phyloP scores from a whole-genome alignment of 2,329 filamentous ascomycete genomes.

The Hypoxylon sp. region DNA sequence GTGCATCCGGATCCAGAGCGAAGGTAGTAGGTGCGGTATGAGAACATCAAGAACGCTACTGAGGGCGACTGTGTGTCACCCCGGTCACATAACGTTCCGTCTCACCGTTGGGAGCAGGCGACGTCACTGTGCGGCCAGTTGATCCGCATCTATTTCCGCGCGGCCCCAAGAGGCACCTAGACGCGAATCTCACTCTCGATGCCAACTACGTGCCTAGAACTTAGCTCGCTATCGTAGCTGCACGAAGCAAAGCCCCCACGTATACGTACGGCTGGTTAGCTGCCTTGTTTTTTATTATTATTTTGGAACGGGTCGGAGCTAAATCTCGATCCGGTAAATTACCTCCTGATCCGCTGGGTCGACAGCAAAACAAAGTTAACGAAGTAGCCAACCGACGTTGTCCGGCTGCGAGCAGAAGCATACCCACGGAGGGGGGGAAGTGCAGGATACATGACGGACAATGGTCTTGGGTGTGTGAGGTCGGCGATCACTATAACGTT shows the following conservation, averaged over 20 bases:
- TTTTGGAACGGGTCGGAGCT: conserved; percentile 21
- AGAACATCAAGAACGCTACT: conserved; percentile 25
- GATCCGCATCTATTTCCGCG: conserved; percentile 33
- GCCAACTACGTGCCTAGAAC: conserved; percentile 15
- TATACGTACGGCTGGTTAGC: conserved; percentile 7
- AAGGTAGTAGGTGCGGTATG: conserved; percentile 22
- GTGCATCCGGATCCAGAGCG: conserved; percentile 22
- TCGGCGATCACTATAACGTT: conserved; percentile 43
- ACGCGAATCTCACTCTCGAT: conserved; percentile 17
- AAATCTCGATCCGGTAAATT: conserved; percentile 32
- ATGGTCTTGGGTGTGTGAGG: conserved; percentile 16
- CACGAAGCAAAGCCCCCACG: conserved; percentile 13
- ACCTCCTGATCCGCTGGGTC: conserved; percentile 1
- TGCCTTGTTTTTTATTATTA: conserved; percentile 12
- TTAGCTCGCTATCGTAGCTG: conserved; percentile 18
- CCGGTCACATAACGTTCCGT: conserved; percentile 25
- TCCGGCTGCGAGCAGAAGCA: conserved; percentile 15
- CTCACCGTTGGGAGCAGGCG: conserved; percentile 14
- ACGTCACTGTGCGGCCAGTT: conserved; percentile 35
- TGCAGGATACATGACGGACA: conserved; percentile 23
- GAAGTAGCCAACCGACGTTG: conserved; percentile 20
- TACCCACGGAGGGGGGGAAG: conserved; percentile 5
- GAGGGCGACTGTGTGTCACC: conserved; percentile 18
- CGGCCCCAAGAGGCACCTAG: conserved; percentile 14
- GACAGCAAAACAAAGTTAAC: conserved; percentile 14